phyloP scores from a whole-genome alignment of 495 filamentous ascomycete genomes.

The Penicillium simplicissimum region DNA sequence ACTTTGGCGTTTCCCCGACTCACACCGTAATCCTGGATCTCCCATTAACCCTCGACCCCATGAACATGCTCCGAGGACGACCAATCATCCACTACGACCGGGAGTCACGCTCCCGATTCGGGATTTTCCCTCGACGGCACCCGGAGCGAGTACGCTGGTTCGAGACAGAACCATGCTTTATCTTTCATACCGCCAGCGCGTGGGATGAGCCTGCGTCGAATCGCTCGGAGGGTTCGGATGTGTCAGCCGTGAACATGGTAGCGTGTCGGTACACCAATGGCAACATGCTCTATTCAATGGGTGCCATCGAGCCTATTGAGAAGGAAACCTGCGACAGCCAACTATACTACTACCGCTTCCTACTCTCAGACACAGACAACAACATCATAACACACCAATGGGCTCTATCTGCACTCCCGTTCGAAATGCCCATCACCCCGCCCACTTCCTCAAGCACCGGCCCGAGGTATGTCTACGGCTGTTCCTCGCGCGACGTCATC shows the following conservation, averaged over 20 bases:
- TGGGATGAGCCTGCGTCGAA: slow-evolving; percentile 48
- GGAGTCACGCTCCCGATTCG: slow-evolving; percentile 55
- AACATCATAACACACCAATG: slow-evolving; percentile 3
- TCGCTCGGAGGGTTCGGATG: slow-evolving; percentile 2
- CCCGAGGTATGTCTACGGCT: slow-evolving; percentile 9
- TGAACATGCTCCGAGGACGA: slow-evolving; percentile 52
- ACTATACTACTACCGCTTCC: slow-evolving; percentile 65
- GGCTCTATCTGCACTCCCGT: slow-evolving; percentile 9
- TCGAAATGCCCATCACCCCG: slow-evolving; percentile 14
- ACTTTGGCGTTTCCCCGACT: slow-evolving; percentile 61
- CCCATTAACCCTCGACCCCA: slow-evolving; percentile 60
- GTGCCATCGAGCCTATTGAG: slow-evolving; percentile 51
- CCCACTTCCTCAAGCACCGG: not conserved
- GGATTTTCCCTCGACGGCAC: slow-evolving; percentile 60
- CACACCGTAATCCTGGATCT: slow-evolving; percentile 68
- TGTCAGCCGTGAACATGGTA: slow-evolving; percentile 53
- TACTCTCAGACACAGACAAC: not conserved
- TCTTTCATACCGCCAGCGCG: slow-evolving; percentile 68
- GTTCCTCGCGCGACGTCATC: slow-evolving; percentile 6
- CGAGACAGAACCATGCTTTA: slow-evolving; percentile 61
- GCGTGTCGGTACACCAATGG: slow-evolving; percentile 62
- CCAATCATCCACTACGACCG: slow-evolving; percentile 58
- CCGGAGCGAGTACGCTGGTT: slow-evolving; percentile 60
- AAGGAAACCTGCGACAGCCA: slow-evolving; percentile 62
- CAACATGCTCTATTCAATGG: slow-evolving; percentile 58